Evolutionary conservation across 371 early-diverging fungal species (phyloP), one percentile per base, ranked within the genome.

Genomic region (Umbelopsis sp.): DNA sequence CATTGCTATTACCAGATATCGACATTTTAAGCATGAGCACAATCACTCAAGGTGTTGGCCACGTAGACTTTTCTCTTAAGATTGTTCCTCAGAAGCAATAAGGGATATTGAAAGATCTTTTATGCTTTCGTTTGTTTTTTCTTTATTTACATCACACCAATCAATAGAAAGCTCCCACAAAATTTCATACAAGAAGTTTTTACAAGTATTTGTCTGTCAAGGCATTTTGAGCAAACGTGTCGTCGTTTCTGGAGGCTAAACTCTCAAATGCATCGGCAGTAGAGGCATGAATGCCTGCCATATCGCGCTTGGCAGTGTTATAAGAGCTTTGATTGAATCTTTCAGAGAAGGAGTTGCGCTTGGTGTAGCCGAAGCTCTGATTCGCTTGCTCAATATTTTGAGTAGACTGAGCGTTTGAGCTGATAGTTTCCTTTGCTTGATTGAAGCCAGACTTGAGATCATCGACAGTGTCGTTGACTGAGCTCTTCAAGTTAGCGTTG

Each of bases 21-120:
- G 98, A 98, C 76, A 89, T 98, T 46, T 89, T 98, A 41, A 93
- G 93, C 77, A 89, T 97, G 89, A 96, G 98, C 50, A 86, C 92
- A 20, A 84, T 98, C 71, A 94, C 97, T 4, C 98, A 98, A 73
- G 91, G 95, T 69, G 98, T 97, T 14, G 94, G 95, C 24, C 95
- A 94, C 76, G 92, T 98, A 44, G 99, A 98, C 80, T 98, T 95
- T 78, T 97, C 97, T 0, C 87, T 98, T 63, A 98, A 98, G 80
- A 90, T 94, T 46, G 81, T 57, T 3, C 35, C 80, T 57, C 85
- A 86, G 69, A 57, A 69, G 65, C 41, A 72, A 48, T 69, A 50
- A 48, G 48, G 18, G 48, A 48, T 20, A 18, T 18, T n/a, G 8
- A 16, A 35, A 22, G 7, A 41, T 10, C 7, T 41, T 41, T 7